phyloP scores from a whole-genome alignment of 495 filamentous ascomycete genomes.

The Diplogelasinospora grovesii region DNA sequence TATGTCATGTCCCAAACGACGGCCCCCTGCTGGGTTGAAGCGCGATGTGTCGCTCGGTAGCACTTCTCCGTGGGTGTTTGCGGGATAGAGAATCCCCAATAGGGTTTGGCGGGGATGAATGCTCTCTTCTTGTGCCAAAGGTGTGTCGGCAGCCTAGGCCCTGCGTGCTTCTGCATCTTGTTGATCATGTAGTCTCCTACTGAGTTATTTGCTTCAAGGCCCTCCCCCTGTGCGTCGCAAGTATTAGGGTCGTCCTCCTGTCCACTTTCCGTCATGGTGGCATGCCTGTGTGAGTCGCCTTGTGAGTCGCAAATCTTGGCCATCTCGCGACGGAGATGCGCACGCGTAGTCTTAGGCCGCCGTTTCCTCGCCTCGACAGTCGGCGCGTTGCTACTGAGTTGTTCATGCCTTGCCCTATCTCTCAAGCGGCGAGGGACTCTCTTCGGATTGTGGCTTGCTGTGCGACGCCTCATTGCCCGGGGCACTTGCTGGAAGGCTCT shows the following conservation, averaged over 20 bases:
- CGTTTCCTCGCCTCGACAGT: constrained; percentile 65
- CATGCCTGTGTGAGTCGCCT: too few species aligned
- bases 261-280: not conserved
- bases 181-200: too few species aligned
- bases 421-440: constrained; percentile 76
- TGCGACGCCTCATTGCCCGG: constrained; percentile 71
- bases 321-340: constrained; percentile 75
- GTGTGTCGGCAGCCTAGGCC: constrained; percentile 93
- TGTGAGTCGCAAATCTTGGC: too few species aligned
- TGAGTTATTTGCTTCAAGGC: too few species aligned
- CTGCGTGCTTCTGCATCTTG: too few species aligned
- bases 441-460: constrained; percentile 92
- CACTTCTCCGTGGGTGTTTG: constrained; percentile 81
- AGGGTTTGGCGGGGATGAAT: constrained; percentile 66
- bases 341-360: constrained; percentile 58
- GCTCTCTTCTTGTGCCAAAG: constrained; percentile 91
- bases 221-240: constrained; percentile 33
- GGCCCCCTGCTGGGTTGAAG: constrained; percentile 51
- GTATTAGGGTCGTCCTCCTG: not conserved
- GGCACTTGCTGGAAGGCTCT: constrained; percentile 89
- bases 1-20: constrained; percentile 95
- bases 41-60: constrained; percentile 81
- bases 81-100: constrained; percentile 87
- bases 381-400: constrained; percentile 88
- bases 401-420: constrained; percentile 66